phyloP scores from a whole-genome alignment of 345 rosid species.

The Brassica nigra region DNA sequence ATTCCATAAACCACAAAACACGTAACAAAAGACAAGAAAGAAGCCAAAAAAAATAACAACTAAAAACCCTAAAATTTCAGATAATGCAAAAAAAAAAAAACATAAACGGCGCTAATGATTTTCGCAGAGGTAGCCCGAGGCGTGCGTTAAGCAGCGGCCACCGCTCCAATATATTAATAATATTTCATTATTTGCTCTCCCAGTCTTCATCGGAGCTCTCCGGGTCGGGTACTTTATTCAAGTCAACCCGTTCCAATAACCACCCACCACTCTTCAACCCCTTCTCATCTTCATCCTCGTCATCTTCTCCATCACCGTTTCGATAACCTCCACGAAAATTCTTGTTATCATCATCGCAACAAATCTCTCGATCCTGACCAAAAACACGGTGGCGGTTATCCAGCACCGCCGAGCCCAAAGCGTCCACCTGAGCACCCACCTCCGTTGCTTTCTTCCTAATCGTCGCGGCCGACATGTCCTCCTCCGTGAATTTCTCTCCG shows the following conservation, averaged over 20 bases:
- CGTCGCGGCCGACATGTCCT: constrained; percentile 80
- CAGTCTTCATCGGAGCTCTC: constrained; percentile 74
- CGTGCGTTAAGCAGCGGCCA: constrained; percentile 42
- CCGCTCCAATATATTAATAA: constrained; percentile 8
- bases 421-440: constrained; percentile 93
- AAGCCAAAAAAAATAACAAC: not conserved
- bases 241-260: constrained; percentile 67
- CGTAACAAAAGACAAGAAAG: constrained; percentile 8
- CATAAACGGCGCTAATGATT: constrained; percentile 24
- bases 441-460: constrained; percentile 89
- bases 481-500: constrained; percentile 56
- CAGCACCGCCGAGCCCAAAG: constrained; percentile 56
- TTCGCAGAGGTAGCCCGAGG: constrained; percentile 16
- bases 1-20: constrained; percentile 19
- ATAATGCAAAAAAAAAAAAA: constrained; percentile 17
- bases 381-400: constrained; percentile 43
- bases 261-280: constrained; percentile 50
- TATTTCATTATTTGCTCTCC: constrained; percentile 38
- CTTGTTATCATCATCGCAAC: constrained; percentile 21
- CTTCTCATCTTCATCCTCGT: constrained; percentile 20
- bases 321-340: constrained; percentile 15
- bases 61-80: constrained; percentile 18
- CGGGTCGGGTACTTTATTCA: constrained; percentile 95
- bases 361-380: constrained; percentile 25
- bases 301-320: constrained; percentile 8